Evolutionary conservation across 169 alveolate species (phyloP), one percentile per base, ranked within the genome.

Genomic region (Plasmodium inui): DNA sequence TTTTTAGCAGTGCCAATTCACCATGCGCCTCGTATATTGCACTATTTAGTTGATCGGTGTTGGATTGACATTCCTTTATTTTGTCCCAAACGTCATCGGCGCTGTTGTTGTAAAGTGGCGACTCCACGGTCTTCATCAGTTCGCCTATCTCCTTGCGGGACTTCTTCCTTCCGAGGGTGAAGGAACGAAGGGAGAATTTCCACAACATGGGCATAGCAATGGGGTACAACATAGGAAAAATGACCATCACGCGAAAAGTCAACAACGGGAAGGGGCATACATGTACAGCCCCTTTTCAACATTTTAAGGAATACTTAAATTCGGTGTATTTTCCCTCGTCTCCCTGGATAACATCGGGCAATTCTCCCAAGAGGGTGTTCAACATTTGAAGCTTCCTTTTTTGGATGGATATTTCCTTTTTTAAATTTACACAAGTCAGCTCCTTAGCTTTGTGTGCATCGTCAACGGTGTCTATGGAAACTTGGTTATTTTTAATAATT

Each of bases 401-500:
- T 70, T 86, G 84, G 19, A 86, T 74, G 26, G 85, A 86, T 86
- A 74, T 74, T 55, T 86, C 93, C 46, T 76, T 74, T 32, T 86
- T 74, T 73, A 86, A 86, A 86, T 86, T 86, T 50, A 50, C 8
- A 37, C 70, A 86, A 74, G 41, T 74, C 39, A 86, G 70, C 70
- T 86, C 85, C 34, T 86, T 86, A 86, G 78, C 67, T 57, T 76
- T 86, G 41, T 86, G 82, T 76, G 81, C 46, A 74, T 86, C 46
- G 30, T 86, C 93, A 74, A 86, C 55, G 32, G 84, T 86, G 22
- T 74, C 44, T 53, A 86, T 86, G 67, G 70, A 86, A 8, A 76
- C 79, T 53, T 76, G 81, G 79, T 86, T 86, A 39, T 86, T 86
- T 86, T 86, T 86, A 37, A 74, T 74, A 50, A 86, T 34, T 78